Percentiles rank a stretch among this genome's conserved stretches.
phyloP scores from a whole-genome alignment of 106 monocot genomes.

The Phalaenopsis equestris region DNA sequence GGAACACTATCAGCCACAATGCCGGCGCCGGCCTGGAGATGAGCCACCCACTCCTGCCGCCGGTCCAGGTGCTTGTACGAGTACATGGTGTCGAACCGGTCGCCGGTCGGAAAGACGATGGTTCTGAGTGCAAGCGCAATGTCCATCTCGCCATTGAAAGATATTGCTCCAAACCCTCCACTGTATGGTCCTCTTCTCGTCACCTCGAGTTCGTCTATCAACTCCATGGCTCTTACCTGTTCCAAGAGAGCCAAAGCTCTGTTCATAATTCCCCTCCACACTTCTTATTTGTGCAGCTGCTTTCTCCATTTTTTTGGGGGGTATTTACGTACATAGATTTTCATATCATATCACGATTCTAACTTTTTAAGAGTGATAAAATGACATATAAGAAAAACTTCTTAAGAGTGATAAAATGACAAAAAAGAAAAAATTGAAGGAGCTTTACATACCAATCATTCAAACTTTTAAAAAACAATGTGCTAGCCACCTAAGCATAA shows the following conservation, averaged over 20 bases:
- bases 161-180: not conserved
- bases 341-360: too few species aligned
- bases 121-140: slow-evolving; percentile 5
- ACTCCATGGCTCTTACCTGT: slow-evolving; percentile 7
- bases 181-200: slow-evolving; percentile 9
- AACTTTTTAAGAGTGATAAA: too few species aligned
- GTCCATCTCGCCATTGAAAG: not conserved
- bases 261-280: too few species aligned
- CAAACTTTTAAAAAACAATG: too few species aligned
- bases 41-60: slow-evolving; percentile 7
- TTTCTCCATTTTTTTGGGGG: too few species aligned
- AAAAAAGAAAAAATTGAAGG: too few species aligned
- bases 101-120: not conserved
- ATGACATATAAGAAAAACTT: too few species aligned
- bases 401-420: too few species aligned
- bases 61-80: not conserved
- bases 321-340: too few species aligned
- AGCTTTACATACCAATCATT: too few species aligned
- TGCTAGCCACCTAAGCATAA: too few species aligned
- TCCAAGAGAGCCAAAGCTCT: not conserved
- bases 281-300: too few species aligned
- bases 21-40: slow-evolving; percentile 7
- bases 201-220: slow-evolving; percentile 6
- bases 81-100: not conserved
- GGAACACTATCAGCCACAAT: slow-evolving; percentile 2